A percentile compares a stretch with the other conserved stretches of the same genome.
Evolutionary conservation across 352 stramenopile genomes (phyloP).

Genomic region (Peronospora belbahrii): DNA sequence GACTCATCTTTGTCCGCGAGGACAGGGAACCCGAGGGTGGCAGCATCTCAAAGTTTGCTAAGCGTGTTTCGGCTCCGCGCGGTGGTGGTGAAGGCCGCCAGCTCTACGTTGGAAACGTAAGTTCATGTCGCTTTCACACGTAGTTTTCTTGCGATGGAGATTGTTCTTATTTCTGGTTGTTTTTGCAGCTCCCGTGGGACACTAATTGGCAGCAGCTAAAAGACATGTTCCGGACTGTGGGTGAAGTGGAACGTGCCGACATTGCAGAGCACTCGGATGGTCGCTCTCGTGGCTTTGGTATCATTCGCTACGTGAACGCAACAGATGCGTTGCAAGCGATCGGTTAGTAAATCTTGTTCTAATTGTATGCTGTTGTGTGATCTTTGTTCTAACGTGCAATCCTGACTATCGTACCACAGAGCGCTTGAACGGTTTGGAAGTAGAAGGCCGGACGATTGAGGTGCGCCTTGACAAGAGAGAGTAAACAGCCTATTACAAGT

Average conservation of each 20-base stretch:
- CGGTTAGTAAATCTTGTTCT: conserved; percentile 28
- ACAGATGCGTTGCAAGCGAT: conserved; percentile 51
- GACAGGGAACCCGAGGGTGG: conserved; percentile 64
- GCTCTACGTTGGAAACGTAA: conserved; percentile 75
- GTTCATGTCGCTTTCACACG: conserved; percentile 2
- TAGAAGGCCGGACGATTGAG: conserved; percentile 57
- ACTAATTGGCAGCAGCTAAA: conserved; percentile 67
- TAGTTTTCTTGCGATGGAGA: no score
- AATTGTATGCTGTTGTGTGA: background rate
- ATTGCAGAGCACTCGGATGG: conserved; percentile 51
- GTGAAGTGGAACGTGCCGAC: conserved; percentile 61
- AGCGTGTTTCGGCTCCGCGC: conserved; percentile 19
- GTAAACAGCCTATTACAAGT: conserved; percentile 20
- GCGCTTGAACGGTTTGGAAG: conserved; percentile 51
- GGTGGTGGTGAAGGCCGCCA: conserved; percentile 28
- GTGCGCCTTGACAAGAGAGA: conserved; percentile 60
- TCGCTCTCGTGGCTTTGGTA: conserved; percentile 57
- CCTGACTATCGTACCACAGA: conserved; percentile 22
- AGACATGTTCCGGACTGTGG: conserved; percentile 52
- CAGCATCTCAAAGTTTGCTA: conserved; percentile 66
- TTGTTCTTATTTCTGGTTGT: background rate
- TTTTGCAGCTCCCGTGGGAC: conserved; percentile 50
- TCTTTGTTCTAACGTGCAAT: conserved; percentile 1
- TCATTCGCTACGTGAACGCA: conserved; percentile 54
- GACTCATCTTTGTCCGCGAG: conserved; percentile 85